These are phyloP conservation scores for Arabis hirsuta DNA, from an alignment of 345 rosid species.

Conservation along the genomic window DNA sequence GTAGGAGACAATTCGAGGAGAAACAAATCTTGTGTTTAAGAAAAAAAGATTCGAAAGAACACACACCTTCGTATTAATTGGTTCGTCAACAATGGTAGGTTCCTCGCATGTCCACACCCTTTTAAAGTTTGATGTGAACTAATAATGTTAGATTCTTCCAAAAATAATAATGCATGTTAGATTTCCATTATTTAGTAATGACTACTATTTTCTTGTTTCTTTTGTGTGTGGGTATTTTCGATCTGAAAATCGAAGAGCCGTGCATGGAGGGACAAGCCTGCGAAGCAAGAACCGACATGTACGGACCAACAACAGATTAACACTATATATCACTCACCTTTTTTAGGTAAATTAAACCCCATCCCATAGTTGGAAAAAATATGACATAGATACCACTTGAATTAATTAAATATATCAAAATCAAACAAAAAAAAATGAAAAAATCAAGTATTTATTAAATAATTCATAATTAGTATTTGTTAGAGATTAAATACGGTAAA, in stretches of 20 bases:
- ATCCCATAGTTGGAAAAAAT: too few relatives aligned
- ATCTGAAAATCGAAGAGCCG: slow-evolving; percentile 20
- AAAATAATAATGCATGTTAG: slow-evolving; percentile 7
- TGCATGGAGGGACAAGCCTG: slow-evolving; percentile 13
- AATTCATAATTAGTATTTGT: too few relatives aligned
- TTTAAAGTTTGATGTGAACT: slow-evolving; percentile 35
- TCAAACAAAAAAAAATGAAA: too few relatives aligned
- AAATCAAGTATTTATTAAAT: too few relatives aligned
- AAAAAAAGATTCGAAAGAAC: slow-evolving; percentile 11
- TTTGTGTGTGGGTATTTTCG: neutral
- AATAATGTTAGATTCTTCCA: slow-evolving; percentile 29
- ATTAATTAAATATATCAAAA: too few relatives aligned
- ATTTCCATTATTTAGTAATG: slow-evolving; percentile 9
- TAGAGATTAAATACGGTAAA: too few relatives aligned
- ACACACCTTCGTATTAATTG: slow-evolving; percentile 16
- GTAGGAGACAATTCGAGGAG: slow-evolving; percentile 16
- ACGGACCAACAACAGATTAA: slow-evolving; percentile 13
- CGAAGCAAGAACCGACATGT: slow-evolving; percentile 8
- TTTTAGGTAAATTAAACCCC: neutral
- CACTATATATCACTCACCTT: neutral
- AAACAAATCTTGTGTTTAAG: slow-evolving; percentile 10
- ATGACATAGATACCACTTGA: too few relatives aligned
- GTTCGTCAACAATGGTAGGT: slow-evolving; percentile 26
- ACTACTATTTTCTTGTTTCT: neutral
- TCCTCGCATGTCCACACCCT: slow-evolving; percentile 34